Evolutionary conservation across 805 yeast species (phyloP).

Genomic region (Clavispora phyllophila): DNA sequence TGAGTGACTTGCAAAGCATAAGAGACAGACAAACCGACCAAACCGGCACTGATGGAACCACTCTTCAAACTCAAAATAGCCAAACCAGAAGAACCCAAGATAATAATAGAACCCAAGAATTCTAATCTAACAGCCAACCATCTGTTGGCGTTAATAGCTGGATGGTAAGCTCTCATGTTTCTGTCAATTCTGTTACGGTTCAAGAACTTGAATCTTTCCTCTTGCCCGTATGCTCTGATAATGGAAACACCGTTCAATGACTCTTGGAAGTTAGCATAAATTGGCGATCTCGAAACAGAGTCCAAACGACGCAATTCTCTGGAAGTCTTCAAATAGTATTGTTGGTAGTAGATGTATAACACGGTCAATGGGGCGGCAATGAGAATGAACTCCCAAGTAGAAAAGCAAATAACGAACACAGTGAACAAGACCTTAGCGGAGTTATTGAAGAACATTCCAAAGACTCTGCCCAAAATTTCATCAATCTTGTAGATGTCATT

Average conservation of each 20-base stretch:
- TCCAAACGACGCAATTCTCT: slow-evolving; percentile 81
- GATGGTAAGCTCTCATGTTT: slow-evolving; percentile 89
- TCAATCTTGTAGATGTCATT: slow-evolving; percentile 88
- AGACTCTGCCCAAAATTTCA: slow-evolving; percentile 67
- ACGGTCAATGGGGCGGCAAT: slow-evolving; percentile 65
- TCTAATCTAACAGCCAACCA: slow-evolving; percentile 97
- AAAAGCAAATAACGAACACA: slow-evolving; percentile 68
- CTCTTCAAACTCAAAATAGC: slow-evolving; percentile 63
- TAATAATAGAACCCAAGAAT: slow-evolving; percentile 83
- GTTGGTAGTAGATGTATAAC: slow-evolving; percentile 68
- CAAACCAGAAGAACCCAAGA: slow-evolving; percentile 79
- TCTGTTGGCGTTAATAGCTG: slow-evolving; percentile 87
- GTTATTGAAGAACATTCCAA: slow-evolving; percentile 62
- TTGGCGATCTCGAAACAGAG: slow-evolving; percentile 74
- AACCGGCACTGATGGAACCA: slow-evolving; percentile 79
- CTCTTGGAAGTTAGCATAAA: slow-evolving; percentile 81
- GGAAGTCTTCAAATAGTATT: slow-evolving; percentile 68
- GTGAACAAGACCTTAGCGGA: slow-evolving; percentile 66
- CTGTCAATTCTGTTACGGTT: slow-evolving; percentile 71
- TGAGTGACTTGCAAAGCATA: slow-evolving; percentile 93
- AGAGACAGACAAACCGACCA: slow-evolving; percentile 89
- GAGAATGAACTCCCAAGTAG: slow-evolving; percentile 83
- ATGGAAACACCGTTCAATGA: slow-evolving; percentile 71
- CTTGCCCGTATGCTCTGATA: slow-evolving; percentile 69
- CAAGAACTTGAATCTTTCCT: slow-evolving; percentile 55